A percentile compares a stretch with the other conserved stretches of the same genome.
Evolutionary conservation across 2,329 filamentous ascomycete species (phyloP).

Genomic region (Paecilomyces sp.): DNA sequence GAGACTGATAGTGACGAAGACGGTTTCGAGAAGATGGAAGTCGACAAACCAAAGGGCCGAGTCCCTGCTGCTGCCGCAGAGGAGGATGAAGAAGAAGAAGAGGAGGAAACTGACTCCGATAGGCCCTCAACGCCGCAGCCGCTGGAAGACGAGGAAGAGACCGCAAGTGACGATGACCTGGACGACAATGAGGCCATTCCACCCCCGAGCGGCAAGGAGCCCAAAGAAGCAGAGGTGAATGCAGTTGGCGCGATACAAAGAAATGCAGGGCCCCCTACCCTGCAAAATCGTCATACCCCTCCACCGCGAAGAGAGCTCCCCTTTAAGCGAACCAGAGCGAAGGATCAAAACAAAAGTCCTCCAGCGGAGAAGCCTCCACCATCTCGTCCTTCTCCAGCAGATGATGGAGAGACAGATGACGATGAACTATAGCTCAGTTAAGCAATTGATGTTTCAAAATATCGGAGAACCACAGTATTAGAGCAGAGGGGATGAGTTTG

Average conservation of each 20-base stretch:
- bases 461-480: neutral
- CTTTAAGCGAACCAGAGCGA: slow-evolving; percentile 20
- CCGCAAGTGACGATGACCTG: slow-evolving; percentile 22
- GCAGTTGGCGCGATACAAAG: neutral
- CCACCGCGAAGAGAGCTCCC: slow-evolving; percentile 38
- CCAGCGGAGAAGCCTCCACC: neutral
- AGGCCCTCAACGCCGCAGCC: slow-evolving; percentile 22
- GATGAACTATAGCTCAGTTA: slow-evolving; percentile 28
- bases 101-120: slow-evolving; percentile 19
- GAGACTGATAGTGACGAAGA: slow-evolving; percentile 24
- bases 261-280: slow-evolving; percentile 2
- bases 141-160: slow-evolving; percentile 23
- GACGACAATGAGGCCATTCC: neutral
- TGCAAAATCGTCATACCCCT: slow-evolving; percentile 12
- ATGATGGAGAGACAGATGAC: slow-evolving; percentile 29
- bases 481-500: neutral
- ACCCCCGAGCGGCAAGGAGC: neutral
- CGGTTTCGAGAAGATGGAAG: slow-evolving; percentile 31
- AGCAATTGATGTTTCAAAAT: neutral
- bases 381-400: neutral
- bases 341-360: neutral
- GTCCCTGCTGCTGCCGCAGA: neutral
- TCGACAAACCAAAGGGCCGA: slow-evolving; percentile 15
- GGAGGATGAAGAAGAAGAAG: slow-evolving; percentile 1
- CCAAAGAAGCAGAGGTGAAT: neutral